These are phyloP conservation scores for Euphrasia confusa DNA, from an alignment of 257 asterid species.

Conservation along the genomic window DNA sequence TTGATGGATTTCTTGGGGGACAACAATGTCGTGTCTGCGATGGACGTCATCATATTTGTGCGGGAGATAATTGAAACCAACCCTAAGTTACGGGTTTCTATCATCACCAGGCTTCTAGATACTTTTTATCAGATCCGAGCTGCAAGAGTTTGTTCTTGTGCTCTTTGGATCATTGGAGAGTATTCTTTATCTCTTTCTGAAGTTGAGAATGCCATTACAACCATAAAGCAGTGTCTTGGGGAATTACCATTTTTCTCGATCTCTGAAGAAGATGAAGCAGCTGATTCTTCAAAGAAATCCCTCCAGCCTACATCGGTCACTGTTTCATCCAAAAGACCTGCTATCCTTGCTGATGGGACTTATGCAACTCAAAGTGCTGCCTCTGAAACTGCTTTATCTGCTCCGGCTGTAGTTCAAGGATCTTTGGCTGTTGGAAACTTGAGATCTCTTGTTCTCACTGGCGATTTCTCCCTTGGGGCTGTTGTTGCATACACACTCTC, in stretches of 20 bases:
- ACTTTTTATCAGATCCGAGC: conserved; percentile 91
- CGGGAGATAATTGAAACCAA: conserved; percentile 92
- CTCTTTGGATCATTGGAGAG: conserved; percentile 95
- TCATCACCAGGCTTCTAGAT: conserved; percentile 78
- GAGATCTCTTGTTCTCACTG: conserved; percentile 88
- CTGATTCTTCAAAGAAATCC: conserved; percentile 71
- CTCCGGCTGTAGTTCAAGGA: conserved; percentile 74
- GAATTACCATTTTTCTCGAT: conserved; percentile 76
- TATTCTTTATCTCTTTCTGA: conserved; percentile 83
- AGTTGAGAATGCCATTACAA: conserved; percentile 79
- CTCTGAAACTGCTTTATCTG: conserved; percentile 82
- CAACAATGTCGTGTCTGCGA: conserved; percentile 82
- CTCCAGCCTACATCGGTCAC: conserved; percentile 69
- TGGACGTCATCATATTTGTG: conserved; percentile 83
- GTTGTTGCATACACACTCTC: conserved; percentile 86
- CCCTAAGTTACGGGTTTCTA: conserved; percentile 82
- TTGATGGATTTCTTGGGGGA: conserved; percentile 98
- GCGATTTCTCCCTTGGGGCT: conserved; percentile 93
- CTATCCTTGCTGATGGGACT: conserved; percentile 93
- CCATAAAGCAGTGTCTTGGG: conserved; percentile 93
- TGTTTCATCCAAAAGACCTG: conserved; percentile 91
- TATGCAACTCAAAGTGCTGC: conserved; percentile 99
- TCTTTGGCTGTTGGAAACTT: conserved; percentile 60
- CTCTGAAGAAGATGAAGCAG: conserved; percentile 72
- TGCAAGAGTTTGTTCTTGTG: conserved; percentile 88